Evolutionary conservation across 805 yeast species (phyloP).

Genomic region (Pichia heedii): DNA sequence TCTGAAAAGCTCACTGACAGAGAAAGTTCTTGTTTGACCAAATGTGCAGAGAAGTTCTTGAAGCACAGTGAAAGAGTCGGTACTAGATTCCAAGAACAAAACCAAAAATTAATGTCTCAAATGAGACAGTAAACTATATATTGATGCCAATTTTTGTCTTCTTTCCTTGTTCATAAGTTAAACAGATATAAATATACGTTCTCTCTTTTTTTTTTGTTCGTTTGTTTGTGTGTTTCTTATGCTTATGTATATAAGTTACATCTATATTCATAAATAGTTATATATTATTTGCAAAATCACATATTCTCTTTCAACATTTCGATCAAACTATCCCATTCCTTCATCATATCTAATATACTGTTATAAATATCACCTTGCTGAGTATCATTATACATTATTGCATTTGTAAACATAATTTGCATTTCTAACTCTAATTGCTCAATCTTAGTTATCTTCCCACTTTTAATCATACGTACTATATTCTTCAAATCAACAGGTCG

Average conservation of each 20-base stretch:
- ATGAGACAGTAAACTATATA: conserved; percentile 20
- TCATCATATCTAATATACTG: conserved; percentile 63
- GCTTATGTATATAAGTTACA: too few species aligned
- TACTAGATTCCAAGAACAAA: conserved; percentile 97
- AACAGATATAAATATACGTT: not conserved
- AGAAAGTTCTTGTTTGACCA: conserved; percentile 79
- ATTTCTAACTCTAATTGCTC: conserved; percentile 58
- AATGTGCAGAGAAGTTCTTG: conserved; percentile 95
- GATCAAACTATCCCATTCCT: conserved; percentile 50
- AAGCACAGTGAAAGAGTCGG: conserved; percentile 98
- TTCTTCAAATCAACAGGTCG: conserved; percentile 63
- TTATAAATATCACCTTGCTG: conserved; percentile 47
- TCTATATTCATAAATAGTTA: not conserved
- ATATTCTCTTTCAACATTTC: conserved; percentile 46
- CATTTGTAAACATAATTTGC: conserved; percentile 73
- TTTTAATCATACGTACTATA: conserved; percentile 48
- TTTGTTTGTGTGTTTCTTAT: not conserved
- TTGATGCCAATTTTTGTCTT: not conserved
- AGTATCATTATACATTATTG: conserved; percentile 70
- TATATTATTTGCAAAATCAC: not conserved
- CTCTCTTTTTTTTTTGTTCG: not conserved
- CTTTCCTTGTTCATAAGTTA: not conserved
- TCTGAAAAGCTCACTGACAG: conserved; percentile 76
- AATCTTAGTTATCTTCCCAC: conserved; percentile 41
- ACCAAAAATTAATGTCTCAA: conserved; percentile 64